Percentiles rank a stretch among this genome's conserved stretches.
Conservation (phyloP, 164 flowering plant species). For the Stephania japonica region DNA sequence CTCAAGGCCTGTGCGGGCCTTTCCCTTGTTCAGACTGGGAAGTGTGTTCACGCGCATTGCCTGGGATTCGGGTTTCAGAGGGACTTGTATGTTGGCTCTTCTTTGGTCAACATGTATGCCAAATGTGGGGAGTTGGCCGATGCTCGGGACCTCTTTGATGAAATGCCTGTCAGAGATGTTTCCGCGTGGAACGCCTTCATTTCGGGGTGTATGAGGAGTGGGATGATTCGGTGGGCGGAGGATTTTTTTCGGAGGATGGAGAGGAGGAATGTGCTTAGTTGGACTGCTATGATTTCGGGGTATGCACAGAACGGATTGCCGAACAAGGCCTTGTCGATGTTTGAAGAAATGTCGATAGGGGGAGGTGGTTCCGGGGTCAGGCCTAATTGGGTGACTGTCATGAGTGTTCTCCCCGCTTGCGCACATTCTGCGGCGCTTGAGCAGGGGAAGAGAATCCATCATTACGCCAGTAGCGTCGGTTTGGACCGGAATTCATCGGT, state of each 20-base stretch:
- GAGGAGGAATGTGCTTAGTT: conserved; percentile 4
- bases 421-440: conserved; percentile 7
- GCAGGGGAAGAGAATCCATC: conserved; percentile 6
- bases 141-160: conserved; percentile 7
- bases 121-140: conserved; percentile 3
- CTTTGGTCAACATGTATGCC: conserved; percentile 7
- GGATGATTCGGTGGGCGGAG: conserved; percentile 5
- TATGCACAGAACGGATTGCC: conserved; percentile 5
- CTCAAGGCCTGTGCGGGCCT: conserved; percentile 7
- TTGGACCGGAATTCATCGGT: conserved; percentile 6
- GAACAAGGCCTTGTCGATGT: neutral
- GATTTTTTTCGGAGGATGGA: conserved; percentile 3
- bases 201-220: conserved; percentile 13
- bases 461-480: conserved; percentile 4
- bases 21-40: neutral
- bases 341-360: neutral
- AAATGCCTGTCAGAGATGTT: conserved; percentile 12
- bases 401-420: conserved; percentile 10
- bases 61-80: neutral
- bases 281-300: conserved; percentile 13
- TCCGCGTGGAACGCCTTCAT: conserved; percentile 13
- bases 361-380: neutral
- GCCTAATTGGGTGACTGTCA: conserved; percentile 10
- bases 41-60: conserved; percentile 10
- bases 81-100: conserved; percentile 11